Percentiles rank a stretch among this genome's conserved stretches.
Conservation (phyloP, 805 yeast genomes). For the Torulaspora franciscae region DNA sequence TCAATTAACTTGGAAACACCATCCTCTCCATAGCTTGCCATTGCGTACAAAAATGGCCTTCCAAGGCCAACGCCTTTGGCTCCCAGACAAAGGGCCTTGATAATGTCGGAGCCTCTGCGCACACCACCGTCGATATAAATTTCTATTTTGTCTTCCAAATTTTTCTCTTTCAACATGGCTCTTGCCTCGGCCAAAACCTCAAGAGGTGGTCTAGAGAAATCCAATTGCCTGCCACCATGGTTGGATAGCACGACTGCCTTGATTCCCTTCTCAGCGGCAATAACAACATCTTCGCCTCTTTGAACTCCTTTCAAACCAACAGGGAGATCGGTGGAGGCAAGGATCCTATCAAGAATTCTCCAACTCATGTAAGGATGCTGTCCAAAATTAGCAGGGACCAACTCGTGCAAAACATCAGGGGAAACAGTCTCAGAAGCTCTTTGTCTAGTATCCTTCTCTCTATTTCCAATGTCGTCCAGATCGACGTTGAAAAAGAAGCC, state of each 20-base stretch:
- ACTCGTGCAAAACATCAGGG: slow-evolving; percentile 1
- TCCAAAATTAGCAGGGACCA: slow-evolving; percentile 10
- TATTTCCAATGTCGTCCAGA: slow-evolving; percentile 49
- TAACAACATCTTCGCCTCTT: slow-evolving; percentile 57
- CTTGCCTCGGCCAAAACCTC: slow-evolving; percentile 55
- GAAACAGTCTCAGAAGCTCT: slow-evolving; percentile 22
- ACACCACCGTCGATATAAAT: slow-evolving; percentile 74
- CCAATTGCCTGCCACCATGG: slow-evolving; percentile 73
- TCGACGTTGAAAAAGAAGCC: slow-evolving; percentile 54
- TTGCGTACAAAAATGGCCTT: slow-evolving; percentile 69
- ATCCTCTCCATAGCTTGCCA: slow-evolving; percentile 73
- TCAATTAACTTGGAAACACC: slow-evolving; percentile 66
- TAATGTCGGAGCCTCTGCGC: slow-evolving; percentile 69
- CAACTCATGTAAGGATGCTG: slow-evolving; percentile 30
- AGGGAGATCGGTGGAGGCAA: slow-evolving; percentile 40
- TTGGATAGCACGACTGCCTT: slow-evolving; percentile 65
- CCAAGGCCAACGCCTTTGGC: slow-evolving; percentile 75
- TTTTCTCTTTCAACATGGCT: slow-evolving; percentile 40
- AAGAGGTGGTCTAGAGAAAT: slow-evolving; percentile 55
- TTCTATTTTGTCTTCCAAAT: slow-evolving; percentile 49
- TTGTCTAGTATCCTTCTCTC: slow-evolving; percentile 46
- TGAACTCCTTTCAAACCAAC: slow-evolving; percentile 61
- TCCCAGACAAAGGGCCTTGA: slow-evolving; percentile 72
- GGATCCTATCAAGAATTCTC: slow-evolving; percentile 34
- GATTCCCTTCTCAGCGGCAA: slow-evolving; percentile 54